Evolutionary conservation across 441 rosid species (phyloP).

Genomic region (Lepidium campestre): DNA sequence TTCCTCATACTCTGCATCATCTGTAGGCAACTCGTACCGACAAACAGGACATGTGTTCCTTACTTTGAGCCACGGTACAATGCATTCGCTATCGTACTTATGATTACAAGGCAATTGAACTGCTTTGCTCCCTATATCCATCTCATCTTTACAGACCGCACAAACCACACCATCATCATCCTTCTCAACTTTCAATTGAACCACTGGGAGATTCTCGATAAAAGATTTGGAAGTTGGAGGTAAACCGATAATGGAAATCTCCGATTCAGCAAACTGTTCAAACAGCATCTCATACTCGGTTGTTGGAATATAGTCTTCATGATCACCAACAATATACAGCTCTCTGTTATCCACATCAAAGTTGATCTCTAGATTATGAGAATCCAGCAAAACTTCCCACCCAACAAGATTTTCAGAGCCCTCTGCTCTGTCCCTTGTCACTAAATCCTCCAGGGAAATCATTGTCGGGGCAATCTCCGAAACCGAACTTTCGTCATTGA

Average conservation of each 20-base stretch:
- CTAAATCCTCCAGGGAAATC: slow-evolving; percentile 44
- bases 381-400: slow-evolving; percentile 76
- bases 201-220: slow-evolving; percentile 52
- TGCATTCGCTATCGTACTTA: slow-evolving; percentile 75
- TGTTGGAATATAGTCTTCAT: slow-evolving; percentile 48
- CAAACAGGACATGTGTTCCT: slow-evolving; percentile 98
- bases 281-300: slow-evolving; percentile 59
- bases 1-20: slow-evolving; percentile 64
- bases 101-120: slow-evolving; percentile 83
- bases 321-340: slow-evolving; percentile 42
- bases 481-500: slow-evolving; percentile 46
- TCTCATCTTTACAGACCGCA: slow-evolving; percentile 88
- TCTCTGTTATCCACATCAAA: slow-evolving; percentile 40
- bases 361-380: slow-evolving; percentile 48
- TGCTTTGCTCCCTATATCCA: slow-evolving; percentile 48
- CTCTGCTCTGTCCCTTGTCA: slow-evolving; percentile 36
- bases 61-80: slow-evolving; percentile 68
- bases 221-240: slow-evolving; percentile 72
- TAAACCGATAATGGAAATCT: slow-evolving; percentile 35
- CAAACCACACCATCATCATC: slow-evolving; percentile 46
- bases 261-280: slow-evolving; percentile 67
- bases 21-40: slow-evolving; percentile 79
- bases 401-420: slow-evolving; percentile 51
- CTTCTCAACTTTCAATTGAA: slow-evolving; percentile 43
- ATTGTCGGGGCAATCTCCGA: slow-evolving; percentile 47